Base-by-base conservation (phyloP, 2,329 filamentous ascomycete species). In the Ophiognomonia clavigignenti-juglandacearum region DNA sequence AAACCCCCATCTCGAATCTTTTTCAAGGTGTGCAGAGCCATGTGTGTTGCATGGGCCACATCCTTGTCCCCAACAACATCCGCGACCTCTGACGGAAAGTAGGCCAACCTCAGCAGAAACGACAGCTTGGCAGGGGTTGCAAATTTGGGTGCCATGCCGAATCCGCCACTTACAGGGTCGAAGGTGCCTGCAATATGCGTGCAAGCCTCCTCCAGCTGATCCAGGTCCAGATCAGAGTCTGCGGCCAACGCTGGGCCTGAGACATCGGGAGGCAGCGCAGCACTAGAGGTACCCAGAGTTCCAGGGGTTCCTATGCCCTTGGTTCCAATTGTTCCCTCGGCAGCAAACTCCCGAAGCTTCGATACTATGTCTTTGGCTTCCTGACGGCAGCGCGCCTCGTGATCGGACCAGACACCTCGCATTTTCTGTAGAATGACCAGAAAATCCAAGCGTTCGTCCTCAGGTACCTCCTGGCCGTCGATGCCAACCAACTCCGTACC, bases 61-160 rank as follows among this genome's bases (percentile, higher is more conserved):
- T 95, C 90, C 14, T 82, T 74, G 20, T 84, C 77, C 14, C 93
- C 92, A n/a, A 97, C 82, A n/a, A 97, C 82, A 63, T 96, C 88
- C 23, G 80, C 74, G 1, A 96, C 88, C 4, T 83, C 80, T 13
- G 69, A 67, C 0, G 88, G 86, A 51, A 88, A 89, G 29, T 78
- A 77, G 3, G 79, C 76, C 3, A 97, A 74, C 16, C 85, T 80
- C 19, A 97, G 72, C 47, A 98, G 70, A 58, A 96, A 95, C 11
- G 80, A 78, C 40, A 97, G 71, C 59, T 96, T 96, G 0, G 86
- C 80, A 0, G 93, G 88, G 0, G 90, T 96, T 1, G 90, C 82
- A 53, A 96, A 97, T 64, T 97, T 97, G 22, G 92, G 90, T 8
- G 86, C 83, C 16, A 74, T 65, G 1, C 83, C 83, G 62, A 97